A percentile compares a stretch with the other conserved stretches of the same genome.
phyloP scores from a whole-genome alignment of 2,329 filamentous ascomycete genomes.

The Apiospora malaysiana region DNA sequence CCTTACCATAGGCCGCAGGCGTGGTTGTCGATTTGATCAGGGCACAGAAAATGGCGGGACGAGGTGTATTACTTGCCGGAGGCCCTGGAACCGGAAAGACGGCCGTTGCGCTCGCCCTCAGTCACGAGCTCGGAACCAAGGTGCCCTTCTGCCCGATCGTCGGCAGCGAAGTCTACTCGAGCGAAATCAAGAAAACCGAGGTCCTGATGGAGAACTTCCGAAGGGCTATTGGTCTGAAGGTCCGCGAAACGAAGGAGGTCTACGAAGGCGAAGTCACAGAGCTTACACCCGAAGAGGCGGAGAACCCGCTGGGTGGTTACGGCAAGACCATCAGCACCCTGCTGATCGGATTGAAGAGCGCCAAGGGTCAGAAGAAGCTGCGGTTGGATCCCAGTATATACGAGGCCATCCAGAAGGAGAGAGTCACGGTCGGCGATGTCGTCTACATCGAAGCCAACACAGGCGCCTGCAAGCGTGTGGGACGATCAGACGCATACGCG shows the following conservation, averaged over 20 bases:
- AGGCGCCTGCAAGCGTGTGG: constrained; percentile 95
- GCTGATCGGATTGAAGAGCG: constrained; percentile 92
- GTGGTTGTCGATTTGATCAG: constrained; percentile 95
- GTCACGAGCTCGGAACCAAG: constrained; percentile 96
- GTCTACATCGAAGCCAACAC: constrained; percentile 99
- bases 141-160: constrained; percentile 99
- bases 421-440: constrained; percentile 93
- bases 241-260: constrained; percentile 98
- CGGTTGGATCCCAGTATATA: constrained; percentile 97
- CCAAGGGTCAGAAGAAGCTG: constrained; percentile 96
- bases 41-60: constrained; percentile 96
- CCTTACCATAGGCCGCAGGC: constrained; percentile 76
- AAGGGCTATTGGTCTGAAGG: constrained; percentile 92
- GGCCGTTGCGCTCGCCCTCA: constrained; percentile 91
- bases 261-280: constrained; percentile 99
- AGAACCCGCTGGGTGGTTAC: constrained; percentile 96
- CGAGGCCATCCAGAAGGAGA: constrained; percentile 98
- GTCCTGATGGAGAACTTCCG: constrained; percentile 99
- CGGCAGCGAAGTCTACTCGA: constrained; percentile 96
- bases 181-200: constrained; percentile 99
- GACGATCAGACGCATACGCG: constrained; percentile 93
- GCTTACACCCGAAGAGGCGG: constrained; percentile 94
- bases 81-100: constrained; percentile 98
- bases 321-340: constrained; percentile 97
- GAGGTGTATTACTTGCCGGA: constrained; percentile 90